Evolutionary conservation across 139 green algal genomes (phyloP).

Genomic region (Zygnema circumcarinatum): DNA sequence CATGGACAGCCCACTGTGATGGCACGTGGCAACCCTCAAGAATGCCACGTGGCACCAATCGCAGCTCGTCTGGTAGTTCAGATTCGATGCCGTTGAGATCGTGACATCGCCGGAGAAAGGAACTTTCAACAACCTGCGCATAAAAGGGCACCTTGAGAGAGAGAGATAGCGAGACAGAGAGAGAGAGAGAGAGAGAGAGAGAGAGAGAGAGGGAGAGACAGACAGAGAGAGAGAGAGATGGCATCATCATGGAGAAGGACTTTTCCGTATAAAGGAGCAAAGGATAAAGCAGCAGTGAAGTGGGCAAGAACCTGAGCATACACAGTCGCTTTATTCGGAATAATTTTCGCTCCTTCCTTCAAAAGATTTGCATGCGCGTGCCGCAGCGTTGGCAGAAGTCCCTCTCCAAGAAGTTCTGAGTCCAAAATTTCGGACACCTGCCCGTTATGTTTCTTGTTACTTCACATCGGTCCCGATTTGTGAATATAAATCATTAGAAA

Average conservation of each 20-base stretch:
- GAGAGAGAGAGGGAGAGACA: not conserved
- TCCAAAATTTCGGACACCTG: conserved; percentile 60
- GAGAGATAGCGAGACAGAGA: not conserved
- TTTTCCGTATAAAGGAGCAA: not conserved
- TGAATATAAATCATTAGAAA: too few species aligned
- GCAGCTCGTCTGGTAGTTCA: too few species aligned
- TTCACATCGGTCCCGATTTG: too few species aligned
- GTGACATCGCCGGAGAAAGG: too few species aligned
- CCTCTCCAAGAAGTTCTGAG: conserved; percentile 55
- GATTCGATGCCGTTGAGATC: too few species aligned
- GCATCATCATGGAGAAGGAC: not conserved
- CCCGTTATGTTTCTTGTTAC: too few species aligned
- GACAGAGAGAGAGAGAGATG: not conserved
- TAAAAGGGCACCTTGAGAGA: not conserved
- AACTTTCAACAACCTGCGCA: too few species aligned
- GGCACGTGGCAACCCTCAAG: too few species aligned
- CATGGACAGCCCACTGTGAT: too few species aligned
- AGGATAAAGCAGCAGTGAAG: not conserved
- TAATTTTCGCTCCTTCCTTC: not conserved
- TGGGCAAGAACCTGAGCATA: conserved; percentile 11
- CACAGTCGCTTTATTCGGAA: conserved; percentile 25
- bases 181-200: not conserved
- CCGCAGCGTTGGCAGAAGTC: conserved; percentile 44
- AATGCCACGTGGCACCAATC: too few species aligned
- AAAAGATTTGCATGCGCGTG: conserved; percentile 35